Percentiles rank a stretch among this genome's conserved stretches.
These are phyloP conservation scores for Pholiota molesta DNA, from an alignment of 768 basidiomycete genomes.

Conservation along the genomic window DNA sequence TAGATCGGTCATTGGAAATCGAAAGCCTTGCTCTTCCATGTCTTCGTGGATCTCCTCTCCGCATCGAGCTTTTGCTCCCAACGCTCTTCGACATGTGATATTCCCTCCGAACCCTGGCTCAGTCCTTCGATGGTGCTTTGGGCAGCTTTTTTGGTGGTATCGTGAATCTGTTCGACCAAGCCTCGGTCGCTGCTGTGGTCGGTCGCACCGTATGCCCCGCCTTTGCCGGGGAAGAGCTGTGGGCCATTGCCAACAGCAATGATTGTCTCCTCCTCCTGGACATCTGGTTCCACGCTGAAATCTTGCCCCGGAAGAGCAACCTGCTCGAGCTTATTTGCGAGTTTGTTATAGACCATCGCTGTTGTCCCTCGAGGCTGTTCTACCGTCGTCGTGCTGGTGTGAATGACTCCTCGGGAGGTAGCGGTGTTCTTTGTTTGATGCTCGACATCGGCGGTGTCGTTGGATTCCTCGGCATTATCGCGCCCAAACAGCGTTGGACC, in stretches of 20 bases:
- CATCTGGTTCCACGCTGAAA: slow-evolving; percentile 2
- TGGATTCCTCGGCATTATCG: not conserved
- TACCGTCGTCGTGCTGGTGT: slow-evolving; percentile 26
- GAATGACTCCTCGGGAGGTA: slow-evolving; percentile 31
- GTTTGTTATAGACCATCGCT: slow-evolving; percentile 23
- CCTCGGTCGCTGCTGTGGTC: slow-evolving; percentile 24
- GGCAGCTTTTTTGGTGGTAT: slow-evolving; percentile 19
- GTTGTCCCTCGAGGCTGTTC: slow-evolving; percentile 16
- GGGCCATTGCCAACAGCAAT: slow-evolving; percentile 39
- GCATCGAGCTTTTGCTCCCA: slow-evolving; percentile 24
- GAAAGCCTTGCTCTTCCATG: slow-evolving; percentile 39
- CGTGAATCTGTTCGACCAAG: slow-evolving; percentile 22
- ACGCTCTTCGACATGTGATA: slow-evolving; percentile 26
- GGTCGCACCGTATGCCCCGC: slow-evolving; percentile 30
- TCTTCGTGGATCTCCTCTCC: slow-evolving; percentile 23
- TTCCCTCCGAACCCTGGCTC: slow-evolving; percentile 11
- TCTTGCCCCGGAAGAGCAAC: slow-evolving; percentile 20
- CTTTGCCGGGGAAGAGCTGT: slow-evolving; percentile 38
- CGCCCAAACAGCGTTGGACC: slow-evolving; percentile 26
- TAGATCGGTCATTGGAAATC: slow-evolving; percentile 25
- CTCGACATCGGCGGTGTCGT: slow-evolving; percentile 14
- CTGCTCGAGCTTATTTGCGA: slow-evolving; percentile 10
- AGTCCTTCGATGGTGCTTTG: slow-evolving; percentile 17
- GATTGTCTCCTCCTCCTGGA: slow-evolving; percentile 28
- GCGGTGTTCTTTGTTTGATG: slow-evolving; percentile 23